Evolutionary conservation across 768 basidiomycete species (phyloP).

Genomic region (Fibroporia radiculosa): DNA sequence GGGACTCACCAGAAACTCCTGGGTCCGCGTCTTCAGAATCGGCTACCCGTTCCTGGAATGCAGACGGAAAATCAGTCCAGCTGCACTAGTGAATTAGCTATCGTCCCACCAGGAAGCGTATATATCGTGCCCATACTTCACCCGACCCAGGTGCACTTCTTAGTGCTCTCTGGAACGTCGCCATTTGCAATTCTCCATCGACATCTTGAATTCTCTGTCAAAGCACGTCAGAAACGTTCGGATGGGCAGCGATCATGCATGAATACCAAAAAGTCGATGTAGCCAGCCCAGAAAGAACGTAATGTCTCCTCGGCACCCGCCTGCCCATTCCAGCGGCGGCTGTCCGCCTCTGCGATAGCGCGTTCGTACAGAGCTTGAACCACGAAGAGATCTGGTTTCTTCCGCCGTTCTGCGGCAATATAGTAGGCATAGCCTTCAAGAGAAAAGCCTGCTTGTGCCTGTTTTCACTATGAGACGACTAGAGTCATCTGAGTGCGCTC

Average conservation of each 20-base stretch:
- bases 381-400: slow-evolving; percentile 49
- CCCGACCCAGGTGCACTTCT: slow-evolving; percentile 73
- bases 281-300: slow-evolving; percentile 65
- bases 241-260: background rate
- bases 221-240: background rate
- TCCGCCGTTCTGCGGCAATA: slow-evolving; percentile 54
- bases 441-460: slow-evolving; percentile 28
- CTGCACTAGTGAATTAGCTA: too few species aligned
- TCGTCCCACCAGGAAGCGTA: slow-evolving; percentile 54
- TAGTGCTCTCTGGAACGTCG: slow-evolving; percentile 47
- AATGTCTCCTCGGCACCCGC: slow-evolving; percentile 49
- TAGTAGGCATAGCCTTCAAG: slow-evolving; percentile 58
- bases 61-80: slow-evolving; percentile 10
- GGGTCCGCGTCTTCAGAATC: slow-evolving; percentile 24
- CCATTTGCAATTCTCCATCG: slow-evolving; percentile 33
- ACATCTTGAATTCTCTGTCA: slow-evolving; percentile 40
- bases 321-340: slow-evolving; percentile 46
- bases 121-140: slow-evolving; percentile 72
- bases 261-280: slow-evolving; percentile 59
- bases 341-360: slow-evolving; percentile 66
- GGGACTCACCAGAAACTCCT: slow-evolving; percentile 8
- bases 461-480: slow-evolving; percentile 11
- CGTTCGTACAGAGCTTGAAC: slow-evolving; percentile 63
- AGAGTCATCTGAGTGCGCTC: background rate
- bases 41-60: slow-evolving; percentile 33